phyloP scores from a whole-genome alignment of 495 filamentous ascomycete genomes.

The Neurospora sp. region DNA sequence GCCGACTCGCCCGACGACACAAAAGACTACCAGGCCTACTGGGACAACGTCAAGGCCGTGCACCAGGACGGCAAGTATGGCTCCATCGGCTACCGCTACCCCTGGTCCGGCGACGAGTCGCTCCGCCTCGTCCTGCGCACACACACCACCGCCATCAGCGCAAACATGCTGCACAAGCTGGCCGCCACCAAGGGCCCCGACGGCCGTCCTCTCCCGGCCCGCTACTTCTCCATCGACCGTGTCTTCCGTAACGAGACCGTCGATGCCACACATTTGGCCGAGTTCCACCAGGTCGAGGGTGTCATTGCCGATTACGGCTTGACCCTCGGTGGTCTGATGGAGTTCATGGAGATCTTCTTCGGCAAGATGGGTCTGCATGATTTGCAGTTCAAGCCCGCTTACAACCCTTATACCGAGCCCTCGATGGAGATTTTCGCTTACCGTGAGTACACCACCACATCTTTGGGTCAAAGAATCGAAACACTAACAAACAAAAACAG shows the following conservation, averaged over 20 bases:
- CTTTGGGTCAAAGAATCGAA: not conserved
- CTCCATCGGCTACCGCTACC: slow-evolving; percentile 90
- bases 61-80: slow-evolving; percentile 83
- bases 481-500: not conserved
- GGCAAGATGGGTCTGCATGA: slow-evolving; percentile 84
- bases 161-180: slow-evolving; percentile 81
- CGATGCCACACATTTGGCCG: slow-evolving; percentile 89
- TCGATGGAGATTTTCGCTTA: slow-evolving; percentile 94
- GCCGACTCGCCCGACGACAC: slow-evolving; percentile 46
- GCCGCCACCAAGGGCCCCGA: slow-evolving; percentile 50
- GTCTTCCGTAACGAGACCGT: slow-evolving; percentile 86
- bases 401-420: slow-evolving; percentile 97
- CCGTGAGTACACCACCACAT: slow-evolving; percentile 20
- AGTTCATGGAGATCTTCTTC: slow-evolving; percentile 97
- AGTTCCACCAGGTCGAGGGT: slow-evolving; percentile 98
- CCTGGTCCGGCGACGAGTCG: slow-evolving; percentile 83
- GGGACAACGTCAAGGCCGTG: slow-evolving; percentile 71
- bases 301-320: slow-evolving; percentile 94
- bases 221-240: slow-evolving; percentile 95
- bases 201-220: slow-evolving; percentile 53
- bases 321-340: slow-evolving; percentile 84
- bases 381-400: slow-evolving; percentile 92
- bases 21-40: slow-evolving; percentile 74
- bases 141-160: slow-evolving; percentile 86
- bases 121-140: slow-evolving; percentile 84